Evolutionary conservation across 805 yeast species (phyloP).

Genomic region (Wickerhamiella azyma): DNA sequence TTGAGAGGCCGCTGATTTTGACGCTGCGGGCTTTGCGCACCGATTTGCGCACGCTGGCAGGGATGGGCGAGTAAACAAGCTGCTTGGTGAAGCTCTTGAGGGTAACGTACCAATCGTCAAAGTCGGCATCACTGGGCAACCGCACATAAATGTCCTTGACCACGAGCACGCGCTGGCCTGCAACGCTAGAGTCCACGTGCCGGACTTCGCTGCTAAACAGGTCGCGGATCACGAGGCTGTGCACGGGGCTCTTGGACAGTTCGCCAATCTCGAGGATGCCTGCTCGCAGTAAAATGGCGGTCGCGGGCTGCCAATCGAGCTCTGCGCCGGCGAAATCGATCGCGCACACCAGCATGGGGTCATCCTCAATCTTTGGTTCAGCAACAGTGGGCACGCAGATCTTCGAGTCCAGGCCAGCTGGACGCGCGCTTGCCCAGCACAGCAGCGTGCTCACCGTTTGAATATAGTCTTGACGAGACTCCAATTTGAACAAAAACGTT

Average conservation of each 20-base stretch:
- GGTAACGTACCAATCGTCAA: constrained; percentile 24
- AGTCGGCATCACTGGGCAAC: constrained; percentile 19
- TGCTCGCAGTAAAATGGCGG: constrained; percentile 12
- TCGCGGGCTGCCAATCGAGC: constrained; percentile 13
- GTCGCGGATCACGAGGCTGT: constrained; percentile 9
- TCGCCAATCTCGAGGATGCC: constrained; percentile 15
- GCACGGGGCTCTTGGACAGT: constrained; percentile 7
- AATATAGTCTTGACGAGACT: constrained; percentile 4
- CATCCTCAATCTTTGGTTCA: constrained; percentile 4
- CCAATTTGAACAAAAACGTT: constrained; percentile 8
- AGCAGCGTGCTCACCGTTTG: constrained; percentile 11
- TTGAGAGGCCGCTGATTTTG: constrained; percentile 2
- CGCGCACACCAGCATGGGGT: constrained; percentile 14
- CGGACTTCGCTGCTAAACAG: constrained; percentile 11
- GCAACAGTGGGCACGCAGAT: constrained; percentile 15
- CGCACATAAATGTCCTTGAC: constrained; percentile 19
- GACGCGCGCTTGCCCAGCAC: constrained; percentile 15
- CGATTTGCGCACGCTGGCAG: constrained; percentile 11
- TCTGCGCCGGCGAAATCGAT: constrained; percentile 12
- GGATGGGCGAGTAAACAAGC: constrained; percentile 15
- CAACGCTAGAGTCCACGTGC: constrained; percentile 16
- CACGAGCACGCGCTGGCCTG: constrained; percentile 14
- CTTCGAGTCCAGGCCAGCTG: constrained; percentile 15
- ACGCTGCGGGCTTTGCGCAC: constrained; percentile 12
- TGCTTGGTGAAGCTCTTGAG: constrained; percentile 19